Evolutionary conservation across 2,329 filamentous ascomycete species (phyloP).

Genomic region (Phialophora tarda): DNA sequence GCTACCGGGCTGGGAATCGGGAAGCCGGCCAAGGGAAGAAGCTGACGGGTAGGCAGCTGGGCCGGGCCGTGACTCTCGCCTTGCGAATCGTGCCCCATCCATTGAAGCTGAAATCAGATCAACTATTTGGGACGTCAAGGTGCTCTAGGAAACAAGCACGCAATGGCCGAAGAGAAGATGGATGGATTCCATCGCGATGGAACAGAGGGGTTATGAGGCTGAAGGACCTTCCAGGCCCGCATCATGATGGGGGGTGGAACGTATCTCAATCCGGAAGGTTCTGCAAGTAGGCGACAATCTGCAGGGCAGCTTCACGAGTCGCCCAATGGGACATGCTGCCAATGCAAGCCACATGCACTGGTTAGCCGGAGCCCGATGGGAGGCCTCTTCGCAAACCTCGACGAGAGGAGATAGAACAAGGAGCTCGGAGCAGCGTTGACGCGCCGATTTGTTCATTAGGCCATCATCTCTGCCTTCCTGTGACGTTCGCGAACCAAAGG

Average conservation of each 20-base stretch:
- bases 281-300: background rate
- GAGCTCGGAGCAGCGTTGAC: background rate
- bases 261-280: background rate
- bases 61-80: conserved; percentile 5
- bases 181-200: background rate
- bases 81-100: background rate
- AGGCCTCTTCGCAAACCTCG: background rate
- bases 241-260: background rate
- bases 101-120: background rate
- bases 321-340: background rate
- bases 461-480: background rate
- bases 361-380: conserved; percentile 7
- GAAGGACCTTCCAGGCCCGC: background rate
- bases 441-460: background rate
- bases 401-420: background rate
- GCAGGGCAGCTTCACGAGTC: background rate
- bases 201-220: conserved; percentile 7
- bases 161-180: background rate
- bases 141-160: background rate
- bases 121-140: background rate
- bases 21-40: background rate
- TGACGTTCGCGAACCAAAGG: background rate
- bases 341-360: conserved; percentile 15
- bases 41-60: conserved; percentile 9
- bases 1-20: conserved; percentile 8